A percentile compares a stretch with the other conserved stretches of the same genome.
phyloP scores from a whole-genome alignment of 257 asterid species.

The Cruciata laevipes region DNA sequence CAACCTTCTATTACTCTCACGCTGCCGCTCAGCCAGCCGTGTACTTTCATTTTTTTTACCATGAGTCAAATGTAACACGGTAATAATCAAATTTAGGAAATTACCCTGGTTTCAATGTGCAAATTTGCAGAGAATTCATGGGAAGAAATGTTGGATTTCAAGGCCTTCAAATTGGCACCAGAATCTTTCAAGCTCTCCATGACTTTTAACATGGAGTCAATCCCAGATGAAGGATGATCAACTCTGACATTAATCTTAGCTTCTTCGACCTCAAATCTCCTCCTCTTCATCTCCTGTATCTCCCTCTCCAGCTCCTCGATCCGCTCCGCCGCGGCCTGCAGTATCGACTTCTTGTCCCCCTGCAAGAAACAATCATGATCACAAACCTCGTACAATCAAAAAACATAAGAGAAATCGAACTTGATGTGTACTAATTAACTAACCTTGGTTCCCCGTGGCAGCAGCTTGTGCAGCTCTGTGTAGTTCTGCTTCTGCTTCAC shows the following conservation, averaged over 20 bases:
- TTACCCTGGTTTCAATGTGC: constrained; percentile 32
- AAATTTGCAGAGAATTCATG: constrained; percentile 25
- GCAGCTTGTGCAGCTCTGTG: constrained; percentile 26
- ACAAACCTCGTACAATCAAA: neutral
- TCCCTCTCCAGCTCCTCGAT: constrained; percentile 24
- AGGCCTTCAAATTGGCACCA: constrained; percentile 17
- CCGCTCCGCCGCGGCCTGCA: constrained; percentile 32
- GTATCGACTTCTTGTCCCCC: constrained; percentile 44
- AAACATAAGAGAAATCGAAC: neutral
- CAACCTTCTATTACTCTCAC: neutral
- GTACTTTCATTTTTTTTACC: neutral
- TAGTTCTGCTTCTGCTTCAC: constrained; percentile 35
- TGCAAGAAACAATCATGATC: constrained; percentile 7
- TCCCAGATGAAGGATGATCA: constrained; percentile 36
- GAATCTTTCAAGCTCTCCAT: constrained; percentile 28
- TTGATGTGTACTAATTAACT: neutral
- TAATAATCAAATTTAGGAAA: neutral
- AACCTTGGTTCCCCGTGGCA: constrained; percentile 52
- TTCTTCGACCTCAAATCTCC: constrained; percentile 25
- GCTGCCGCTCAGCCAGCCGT: neutral
- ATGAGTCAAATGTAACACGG: neutral
- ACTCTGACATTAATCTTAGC: constrained; percentile 31
- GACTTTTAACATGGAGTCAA: constrained; percentile 44
- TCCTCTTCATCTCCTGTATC: constrained; percentile 20
- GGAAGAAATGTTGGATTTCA: constrained; percentile 25